A percentile compares a stretch with the other conserved stretches of the same genome.
Evolutionary conservation across 2,329 filamentous ascomycete genomes (phyloP).

Genomic region (Beauveria sp.): DNA sequence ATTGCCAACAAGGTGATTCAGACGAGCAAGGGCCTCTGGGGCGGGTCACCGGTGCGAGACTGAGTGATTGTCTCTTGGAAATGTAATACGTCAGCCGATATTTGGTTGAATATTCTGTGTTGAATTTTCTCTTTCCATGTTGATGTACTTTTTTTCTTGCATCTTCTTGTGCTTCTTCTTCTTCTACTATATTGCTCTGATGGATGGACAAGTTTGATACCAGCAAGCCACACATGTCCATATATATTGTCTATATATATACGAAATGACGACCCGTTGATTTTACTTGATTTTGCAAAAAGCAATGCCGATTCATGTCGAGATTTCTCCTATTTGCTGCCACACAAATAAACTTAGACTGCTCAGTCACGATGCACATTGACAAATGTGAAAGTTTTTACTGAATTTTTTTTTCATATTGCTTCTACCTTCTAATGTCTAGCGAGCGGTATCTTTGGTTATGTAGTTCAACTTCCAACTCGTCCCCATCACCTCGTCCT

Average conservation of each 20-base stretch:
- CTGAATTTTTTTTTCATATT: slow-evolving; percentile 4
- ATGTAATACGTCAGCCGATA: no score
- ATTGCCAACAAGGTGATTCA: slow-evolving; percentile 51
- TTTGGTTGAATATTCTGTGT: no score
- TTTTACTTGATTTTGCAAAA: not conserved
- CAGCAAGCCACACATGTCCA: not conserved
- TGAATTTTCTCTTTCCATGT: not conserved
- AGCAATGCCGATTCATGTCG: not conserved
- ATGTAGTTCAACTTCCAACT: slow-evolving; percentile 14
- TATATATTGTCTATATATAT: not conserved
- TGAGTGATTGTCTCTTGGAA: slow-evolving; percentile 11
- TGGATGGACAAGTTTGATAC: not conserved
- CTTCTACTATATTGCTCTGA: not conserved
- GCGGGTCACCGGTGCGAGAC: slow-evolving; percentile 23
- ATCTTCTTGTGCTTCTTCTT: not conserved
- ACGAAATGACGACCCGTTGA: not conserved
- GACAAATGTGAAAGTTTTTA: not conserved
- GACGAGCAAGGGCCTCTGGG: slow-evolving; percentile 58
- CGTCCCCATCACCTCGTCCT: slow-evolving; percentile 14
- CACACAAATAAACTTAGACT: no score
- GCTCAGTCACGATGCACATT: no score
- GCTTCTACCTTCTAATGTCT: slow-evolving; percentile 17
- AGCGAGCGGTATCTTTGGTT: slow-evolving; percentile 35
- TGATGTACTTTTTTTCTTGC: not conserved
- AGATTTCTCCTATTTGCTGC: no score